Base-by-base conservation (phyloP, 2,329 filamentous ascomycete species). In the Fusarium floridanum region DNA sequence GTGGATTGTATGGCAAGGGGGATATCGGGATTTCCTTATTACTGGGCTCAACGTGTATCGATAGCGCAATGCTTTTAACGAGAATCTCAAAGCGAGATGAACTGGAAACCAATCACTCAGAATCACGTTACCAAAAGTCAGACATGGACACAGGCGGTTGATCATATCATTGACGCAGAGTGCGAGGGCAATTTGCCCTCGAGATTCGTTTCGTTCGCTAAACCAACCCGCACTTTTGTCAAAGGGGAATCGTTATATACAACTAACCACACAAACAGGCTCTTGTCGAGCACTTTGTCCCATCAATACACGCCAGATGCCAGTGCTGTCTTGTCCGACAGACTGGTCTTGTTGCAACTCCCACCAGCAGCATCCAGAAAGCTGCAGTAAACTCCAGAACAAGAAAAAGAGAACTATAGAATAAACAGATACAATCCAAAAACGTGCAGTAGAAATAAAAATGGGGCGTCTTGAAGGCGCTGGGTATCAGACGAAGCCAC, bases 361-460 rank as follows among this genome's bases (percentile, higher is more conserved):
- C 73, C 67, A 63, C 67, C 77, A 67, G 76, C 76, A 67, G 77
- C 74, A 72, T 65, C 64, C 72, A 56, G 57, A 66, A 61, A 66
- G 74, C 77, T 62, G 74, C 71, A 45, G 66, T 72, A 50, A 79
- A 80, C 77, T 74, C 77, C 75, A 17, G 63, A 72, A 27, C 39
- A 72, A 37, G 45, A 68, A 57, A 68, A 36, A 16, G 61, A 34
- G 65, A 72, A 37, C 65, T 64, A 39, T 27, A 36, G 53, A 66
- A 61, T 37, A 68, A 67, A 68, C 66, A 56, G 12, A 67, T 68
- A 65, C 37, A 68, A 68, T 67, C 24, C 24, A 66, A 69, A 66
- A 63, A 70, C 61, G 53, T 68, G 61, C 57, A 68, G 11, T 66
- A 61, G 32, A 70, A 64, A 60, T 16, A 53, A 16, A 57, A 65